Conservation (phyloP, 345 rosid species). For the Gossypium longicalyx region DNA sequence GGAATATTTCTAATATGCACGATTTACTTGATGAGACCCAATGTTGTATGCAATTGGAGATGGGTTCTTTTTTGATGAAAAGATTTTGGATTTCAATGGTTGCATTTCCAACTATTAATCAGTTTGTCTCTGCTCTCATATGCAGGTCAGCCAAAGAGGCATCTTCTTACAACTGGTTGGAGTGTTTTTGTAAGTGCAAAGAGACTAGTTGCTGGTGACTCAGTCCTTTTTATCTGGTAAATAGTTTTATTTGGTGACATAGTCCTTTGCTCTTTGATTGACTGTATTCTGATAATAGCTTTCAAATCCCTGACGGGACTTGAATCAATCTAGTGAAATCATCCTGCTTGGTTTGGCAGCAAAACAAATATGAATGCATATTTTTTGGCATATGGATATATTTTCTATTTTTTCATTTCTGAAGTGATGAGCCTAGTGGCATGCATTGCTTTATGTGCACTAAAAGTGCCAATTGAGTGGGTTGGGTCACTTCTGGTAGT, state of each 20-base stretch:
- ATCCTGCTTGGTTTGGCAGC: neutral
- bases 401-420: neutral
- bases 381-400: neutral
- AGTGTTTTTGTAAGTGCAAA: constrained; percentile 89
- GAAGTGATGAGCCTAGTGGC: neutral
- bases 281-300: neutral
- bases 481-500: too few relatives aligned
- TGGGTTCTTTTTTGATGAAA: neutral
- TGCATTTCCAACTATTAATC: neutral
- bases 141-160: constrained; percentile 96
- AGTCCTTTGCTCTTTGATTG: neutral
- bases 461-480: neutral
- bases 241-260: neutral
- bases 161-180: constrained; percentile 97
- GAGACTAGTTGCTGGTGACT: constrained; percentile 88
- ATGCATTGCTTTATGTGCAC: neutral
- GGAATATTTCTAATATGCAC: neutral
- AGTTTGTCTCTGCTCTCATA: constrained; percentile 18
- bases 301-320: neutral
- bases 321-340: neutral
- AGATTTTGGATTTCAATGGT: neutral
- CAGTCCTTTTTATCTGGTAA: constrained; percentile 88
- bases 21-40: neutral
- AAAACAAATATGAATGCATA: neutral
- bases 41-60: neutral